Conservation (phyloP, 495 filamentous ascomycete species). For the Zalerion maritima region DNA sequence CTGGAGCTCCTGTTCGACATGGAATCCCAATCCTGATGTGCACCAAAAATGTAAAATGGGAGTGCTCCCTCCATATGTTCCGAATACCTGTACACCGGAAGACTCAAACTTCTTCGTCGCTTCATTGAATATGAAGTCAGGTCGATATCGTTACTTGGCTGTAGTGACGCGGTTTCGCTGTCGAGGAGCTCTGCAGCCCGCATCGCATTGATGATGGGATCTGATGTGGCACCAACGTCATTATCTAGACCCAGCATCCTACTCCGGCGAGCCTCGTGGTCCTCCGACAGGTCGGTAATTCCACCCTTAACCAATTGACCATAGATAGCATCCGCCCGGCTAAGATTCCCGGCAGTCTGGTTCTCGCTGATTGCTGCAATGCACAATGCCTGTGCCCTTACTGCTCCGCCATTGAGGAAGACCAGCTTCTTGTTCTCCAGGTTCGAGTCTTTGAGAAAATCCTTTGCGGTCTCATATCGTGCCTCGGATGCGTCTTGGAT, state of each 20-base stretch:
- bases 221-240: background rate
- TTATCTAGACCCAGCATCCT: slow-evolving; percentile 1
- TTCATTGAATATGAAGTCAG: slow-evolving; percentile 14
- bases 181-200: slow-evolving; percentile 35
- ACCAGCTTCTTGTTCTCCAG: slow-evolving; percentile 28
- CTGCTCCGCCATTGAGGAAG: slow-evolving; percentile 36
- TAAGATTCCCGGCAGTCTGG: slow-evolving; percentile 24
- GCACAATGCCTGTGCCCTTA: slow-evolving; percentile 28
- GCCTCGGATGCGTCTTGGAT: slow-evolving; percentile 25
- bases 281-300: slow-evolving; percentile 17
- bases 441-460: slow-evolving; percentile 27
- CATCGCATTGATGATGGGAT: slow-evolving; percentile 31
- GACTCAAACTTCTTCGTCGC: slow-evolving; percentile 22
- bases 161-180: slow-evolving; percentile 27
- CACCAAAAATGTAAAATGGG: slow-evolving; percentile 17
- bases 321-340: slow-evolving; percentile 28
- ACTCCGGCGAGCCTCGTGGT: background rate
- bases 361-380: slow-evolving; percentile 27
- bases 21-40: too few species aligned
- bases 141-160: slow-evolving; percentile 22
- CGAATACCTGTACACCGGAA: slow-evolving; percentile 14
- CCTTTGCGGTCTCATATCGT: slow-evolving; percentile 25
- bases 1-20: too few species aligned
- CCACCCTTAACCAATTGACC: slow-evolving; percentile 28
- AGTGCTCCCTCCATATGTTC: slow-evolving; percentile 13